A percentile compares a stretch with the other conserved stretches of the same genome.
phyloP scores from a whole-genome alignment of 768 basidiomycete genomes.

The Tulasnella sp. region DNA sequence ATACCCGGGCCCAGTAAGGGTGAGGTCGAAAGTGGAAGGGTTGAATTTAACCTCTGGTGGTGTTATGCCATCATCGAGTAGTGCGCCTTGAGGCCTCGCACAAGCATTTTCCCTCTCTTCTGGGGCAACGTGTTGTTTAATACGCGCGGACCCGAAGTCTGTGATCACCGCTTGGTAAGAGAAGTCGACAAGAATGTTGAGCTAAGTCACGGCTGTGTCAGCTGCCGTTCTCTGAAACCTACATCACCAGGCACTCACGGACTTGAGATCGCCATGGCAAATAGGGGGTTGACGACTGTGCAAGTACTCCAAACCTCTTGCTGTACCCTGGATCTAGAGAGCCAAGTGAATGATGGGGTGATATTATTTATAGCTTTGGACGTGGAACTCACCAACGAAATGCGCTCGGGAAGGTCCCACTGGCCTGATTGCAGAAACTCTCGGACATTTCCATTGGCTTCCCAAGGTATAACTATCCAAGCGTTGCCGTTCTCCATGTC shows the following conservation, averaged over 20 bases:
- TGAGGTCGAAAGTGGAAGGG: not conserved
- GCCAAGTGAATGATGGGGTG: not conserved
- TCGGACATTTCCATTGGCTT: not conserved
- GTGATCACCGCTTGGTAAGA: not conserved
- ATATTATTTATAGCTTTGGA: not conserved
- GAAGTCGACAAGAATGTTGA: not conserved
- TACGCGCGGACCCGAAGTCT: not conserved
- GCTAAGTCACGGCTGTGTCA: not conserved
- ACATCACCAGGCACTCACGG: not conserved
- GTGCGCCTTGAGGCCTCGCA: not conserved
- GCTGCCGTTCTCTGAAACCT: not conserved
- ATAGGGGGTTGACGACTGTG: not conserved
- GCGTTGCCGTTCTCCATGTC: not conserved
- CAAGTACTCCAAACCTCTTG: not conserved
- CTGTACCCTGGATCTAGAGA: not conserved
- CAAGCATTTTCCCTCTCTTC: not conserved
- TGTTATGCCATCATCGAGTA: not conserved
- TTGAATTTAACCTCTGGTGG: not conserved
- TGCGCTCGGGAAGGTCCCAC: not conserved
- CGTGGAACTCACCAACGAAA: not conserved
- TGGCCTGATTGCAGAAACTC: not conserved
- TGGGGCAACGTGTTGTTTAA: not conserved
- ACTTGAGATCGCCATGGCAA: not conserved
- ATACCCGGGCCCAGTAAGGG: not conserved
- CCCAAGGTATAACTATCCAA: not conserved